Conservation (phyloP, 352 stramenopile species). For the Pelagophyceae sp. region DNA sequence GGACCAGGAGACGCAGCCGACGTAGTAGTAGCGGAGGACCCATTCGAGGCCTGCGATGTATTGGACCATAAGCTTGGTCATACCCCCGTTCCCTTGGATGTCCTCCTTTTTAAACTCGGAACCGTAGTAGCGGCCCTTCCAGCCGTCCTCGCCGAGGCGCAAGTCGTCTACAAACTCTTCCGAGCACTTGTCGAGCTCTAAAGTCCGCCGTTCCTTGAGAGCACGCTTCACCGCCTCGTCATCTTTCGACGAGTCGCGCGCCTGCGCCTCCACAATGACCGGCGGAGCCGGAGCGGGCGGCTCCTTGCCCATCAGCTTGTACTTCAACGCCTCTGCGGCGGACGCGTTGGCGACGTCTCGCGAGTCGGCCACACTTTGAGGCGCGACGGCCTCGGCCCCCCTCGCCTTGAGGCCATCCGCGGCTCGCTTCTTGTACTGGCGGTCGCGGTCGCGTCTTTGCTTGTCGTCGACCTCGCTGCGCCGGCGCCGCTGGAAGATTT, state of each 20-base stretch:
- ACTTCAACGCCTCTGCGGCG: slow-evolving; percentile 12
- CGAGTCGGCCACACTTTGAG: slow-evolving; percentile 18
- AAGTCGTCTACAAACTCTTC: slow-evolving; percentile 73
- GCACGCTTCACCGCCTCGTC: slow-evolving; percentile 30
- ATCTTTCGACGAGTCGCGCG: slow-evolving; percentile 29
- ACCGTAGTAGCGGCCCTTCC: slow-evolving; percentile 83
- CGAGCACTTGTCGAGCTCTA: slow-evolving; percentile 55
- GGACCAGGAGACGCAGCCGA: slow-evolving; percentile 86
- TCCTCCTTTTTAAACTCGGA: slow-evolving; percentile 65
- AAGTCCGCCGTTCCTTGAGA: slow-evolving; percentile 50
- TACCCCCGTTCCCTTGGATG: neutral
- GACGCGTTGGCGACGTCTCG: neutral
- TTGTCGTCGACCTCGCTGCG: slow-evolving; percentile 50
- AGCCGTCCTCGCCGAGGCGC: slow-evolving; percentile 83
- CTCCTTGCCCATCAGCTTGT: neutral
- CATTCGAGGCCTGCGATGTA: slow-evolving; percentile 97
- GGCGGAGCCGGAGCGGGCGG: no score
- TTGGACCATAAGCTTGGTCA: slow-evolving; percentile 23
- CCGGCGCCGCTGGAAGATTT: slow-evolving; percentile 71
- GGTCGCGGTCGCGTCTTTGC: slow-evolving; percentile 32
- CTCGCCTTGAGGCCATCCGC: neutral
- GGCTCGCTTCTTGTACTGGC: neutral
- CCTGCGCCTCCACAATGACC: neutral
- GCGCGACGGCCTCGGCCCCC: slow-evolving; percentile 22
- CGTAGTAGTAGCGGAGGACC: slow-evolving; percentile 99